phyloP scores from a whole-genome alignment of 257 asterid species.

The Penstemon newberryi region DNA sequence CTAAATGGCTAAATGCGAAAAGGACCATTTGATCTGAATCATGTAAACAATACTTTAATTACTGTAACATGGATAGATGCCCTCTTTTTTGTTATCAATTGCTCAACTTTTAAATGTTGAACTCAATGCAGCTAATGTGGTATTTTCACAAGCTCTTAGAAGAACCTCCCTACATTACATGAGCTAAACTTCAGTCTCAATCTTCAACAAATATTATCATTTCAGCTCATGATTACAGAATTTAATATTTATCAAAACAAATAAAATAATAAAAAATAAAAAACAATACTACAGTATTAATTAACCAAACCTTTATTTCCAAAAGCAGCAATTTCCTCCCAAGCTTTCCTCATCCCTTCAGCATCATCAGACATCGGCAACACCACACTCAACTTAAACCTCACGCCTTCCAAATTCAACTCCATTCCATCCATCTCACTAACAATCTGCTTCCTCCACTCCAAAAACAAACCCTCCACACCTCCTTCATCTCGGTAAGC shows the following conservation, averaged over 20 bases:
- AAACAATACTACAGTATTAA: neutral
- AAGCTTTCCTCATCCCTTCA: slow-evolving; percentile 70
- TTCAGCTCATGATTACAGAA: neutral
- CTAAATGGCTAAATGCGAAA: too few species aligned
- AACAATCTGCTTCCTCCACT: slow-evolving; percentile 71
- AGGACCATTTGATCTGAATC: too few species aligned
- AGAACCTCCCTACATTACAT: too few species aligned
- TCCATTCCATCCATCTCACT: slow-evolving; percentile 86
- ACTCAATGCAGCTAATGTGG: too few species aligned
- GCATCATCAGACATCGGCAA: slow-evolving; percentile 67
- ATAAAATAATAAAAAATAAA: neutral
- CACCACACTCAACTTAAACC: slow-evolving; percentile 62
- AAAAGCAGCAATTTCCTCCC: slow-evolving; percentile 86
- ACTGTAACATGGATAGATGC: too few species aligned
- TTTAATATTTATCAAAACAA: neutral
- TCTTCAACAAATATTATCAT: neutral
- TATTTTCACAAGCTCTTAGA: too few species aligned
- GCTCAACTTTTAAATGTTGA: too few species aligned
- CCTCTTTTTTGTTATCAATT: too few species aligned
- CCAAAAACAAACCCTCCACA: slow-evolving; percentile 52
- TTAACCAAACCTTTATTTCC: slow-evolving; percentile 62
- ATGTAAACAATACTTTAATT: too few species aligned
- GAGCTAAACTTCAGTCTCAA: too few species aligned
- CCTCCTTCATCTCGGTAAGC: slow-evolving; percentile 40
- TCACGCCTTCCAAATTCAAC: slow-evolving; percentile 74